A percentile compares a stretch with the other conserved stretches of the same genome.
phyloP scores from a whole-genome alignment of 2,329 filamentous ascomycete genomes.

The Trichoderma asperellum region DNA sequence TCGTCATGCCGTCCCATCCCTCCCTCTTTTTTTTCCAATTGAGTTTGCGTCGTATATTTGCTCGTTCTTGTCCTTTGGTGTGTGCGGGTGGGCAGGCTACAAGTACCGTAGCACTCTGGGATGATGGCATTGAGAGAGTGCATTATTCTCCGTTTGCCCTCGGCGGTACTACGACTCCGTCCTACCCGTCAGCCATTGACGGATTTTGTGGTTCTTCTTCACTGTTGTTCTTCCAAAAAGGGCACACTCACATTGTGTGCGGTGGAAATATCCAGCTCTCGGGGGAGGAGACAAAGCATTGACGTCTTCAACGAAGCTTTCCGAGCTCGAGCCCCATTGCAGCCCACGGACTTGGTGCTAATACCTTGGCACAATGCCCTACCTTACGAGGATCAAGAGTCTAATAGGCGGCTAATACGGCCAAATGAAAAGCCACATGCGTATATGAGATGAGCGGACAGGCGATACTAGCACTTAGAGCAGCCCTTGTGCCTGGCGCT shows the following conservation, averaged over 20 bases:
- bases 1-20: not conserved
- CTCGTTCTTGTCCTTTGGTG: not conserved
- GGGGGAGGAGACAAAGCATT: not conserved
- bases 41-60: constrained; percentile 4
- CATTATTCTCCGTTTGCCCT: not conserved
- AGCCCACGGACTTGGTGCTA: not conserved
- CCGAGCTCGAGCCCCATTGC: not conserved
- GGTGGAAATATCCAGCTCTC: not conserved
- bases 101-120: too few relatives aligned
- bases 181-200: not conserved
- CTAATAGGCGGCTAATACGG: not conserved
- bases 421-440: not conserved
- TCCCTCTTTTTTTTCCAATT: not conserved
- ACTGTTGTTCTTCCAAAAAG: not conserved
- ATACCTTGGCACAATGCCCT: not conserved
- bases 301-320: not conserved
- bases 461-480: not conserved
- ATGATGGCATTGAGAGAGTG: not conserved
- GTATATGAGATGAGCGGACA: not conserved
- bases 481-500: not conserved
- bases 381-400: not conserved
- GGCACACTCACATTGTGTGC: not conserved
- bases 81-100: not conserved
- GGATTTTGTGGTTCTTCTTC: not conserved
- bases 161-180: not conserved